Evolutionary conservation across 768 basidiomycete genomes (phyloP), one percentile per base, ranked within the genome.

Genomic region (Lactarius tabidus): DNA sequence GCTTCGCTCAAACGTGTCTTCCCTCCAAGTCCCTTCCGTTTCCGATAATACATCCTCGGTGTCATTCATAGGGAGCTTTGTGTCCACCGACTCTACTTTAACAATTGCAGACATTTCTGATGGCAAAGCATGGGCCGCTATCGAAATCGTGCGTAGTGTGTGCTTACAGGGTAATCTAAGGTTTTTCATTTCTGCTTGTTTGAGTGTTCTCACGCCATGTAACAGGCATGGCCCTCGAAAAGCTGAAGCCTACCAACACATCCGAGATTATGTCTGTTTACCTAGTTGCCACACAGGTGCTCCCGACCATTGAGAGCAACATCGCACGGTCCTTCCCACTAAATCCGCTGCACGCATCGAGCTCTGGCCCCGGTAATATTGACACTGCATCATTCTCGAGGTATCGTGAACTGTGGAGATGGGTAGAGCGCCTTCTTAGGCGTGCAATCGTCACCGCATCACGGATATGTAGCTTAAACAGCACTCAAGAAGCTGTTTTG

Each of bases 401-500:
- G 54, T 86, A 90, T 62, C 88, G 89, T 8, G 95, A 98, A 71
- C 80, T 95, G 12, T 94, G 92, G 81, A 81, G 93, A 57, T 95
- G 91, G 90, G 79, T 84, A 3, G 93, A 96, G 70, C 81, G 86
- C 23, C 80, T 92, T 28, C 77, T 95, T n/a, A 90, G 90, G 79
- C 84, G 95, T n/a, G 87, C 86, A 2, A 81, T 91, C 51, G 77
- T 90, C 1, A 75, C 93, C 0, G 82, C 86, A 18, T 78, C 91
- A 3, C 80, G 81, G 17, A 75, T 77, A 0, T 77, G 76, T 56
- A 74, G 78, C 63, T 63, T 83, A 15, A 73, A 63, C 17, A 69
- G 71, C 62, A 72, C 73, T 12, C 76, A 79, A 55, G 77, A 80
- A 59, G 75, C 77, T 53, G 78, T 78, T 12, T 72, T 89, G n/a